A percentile compares a stretch with the other conserved stretches of the same genome.
Conservation (phyloP, 1,139 yeast genomes). For the Hyphopichia buzzinii region DNA sequence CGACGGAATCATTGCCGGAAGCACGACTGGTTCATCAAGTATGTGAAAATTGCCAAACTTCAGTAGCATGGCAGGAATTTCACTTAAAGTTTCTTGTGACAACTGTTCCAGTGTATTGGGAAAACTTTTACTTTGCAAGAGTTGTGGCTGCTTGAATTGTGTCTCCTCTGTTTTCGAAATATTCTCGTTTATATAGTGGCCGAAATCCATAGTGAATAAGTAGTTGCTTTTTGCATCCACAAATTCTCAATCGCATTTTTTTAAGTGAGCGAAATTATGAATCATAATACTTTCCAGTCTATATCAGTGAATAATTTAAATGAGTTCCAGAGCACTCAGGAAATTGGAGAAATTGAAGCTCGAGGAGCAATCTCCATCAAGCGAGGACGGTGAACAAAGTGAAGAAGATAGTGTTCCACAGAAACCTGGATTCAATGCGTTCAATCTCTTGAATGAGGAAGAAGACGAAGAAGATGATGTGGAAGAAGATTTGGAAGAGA, state of each 20-base stretch:
- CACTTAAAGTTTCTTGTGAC: too few species aligned
- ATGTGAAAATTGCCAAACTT: too few species aligned
- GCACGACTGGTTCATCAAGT: too few species aligned
- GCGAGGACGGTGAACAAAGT: constrained; percentile 6
- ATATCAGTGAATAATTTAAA: constrained; percentile 14
- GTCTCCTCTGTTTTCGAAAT: neutral
- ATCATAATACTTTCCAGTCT: neutral
- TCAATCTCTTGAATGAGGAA: constrained; percentile 2
- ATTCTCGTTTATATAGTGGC: too few species aligned
- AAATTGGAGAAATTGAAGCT: constrained; percentile 46
- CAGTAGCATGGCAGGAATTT: too few species aligned
- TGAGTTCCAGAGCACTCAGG: constrained; percentile 71
- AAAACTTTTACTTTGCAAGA: too few species aligned
- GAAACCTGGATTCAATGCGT: constrained; percentile 4
- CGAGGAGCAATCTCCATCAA: constrained; percentile 22
- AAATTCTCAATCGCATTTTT: constrained; percentile 2
- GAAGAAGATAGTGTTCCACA: constrained; percentile 3
- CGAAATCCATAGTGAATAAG: neutral
- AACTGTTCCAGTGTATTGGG: too few species aligned
- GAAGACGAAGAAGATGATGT: constrained; percentile 12
- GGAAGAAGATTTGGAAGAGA: constrained; percentile 9
- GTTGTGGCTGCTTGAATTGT: too few species aligned
- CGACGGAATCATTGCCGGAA: too few species aligned
- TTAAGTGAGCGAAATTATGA: constrained; percentile 1
- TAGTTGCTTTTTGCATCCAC: constrained; percentile 10